Evolutionary conservation across 495 filamentous ascomycete genomes (phyloP).

Genomic region (Endocarpon pusillum): DNA sequence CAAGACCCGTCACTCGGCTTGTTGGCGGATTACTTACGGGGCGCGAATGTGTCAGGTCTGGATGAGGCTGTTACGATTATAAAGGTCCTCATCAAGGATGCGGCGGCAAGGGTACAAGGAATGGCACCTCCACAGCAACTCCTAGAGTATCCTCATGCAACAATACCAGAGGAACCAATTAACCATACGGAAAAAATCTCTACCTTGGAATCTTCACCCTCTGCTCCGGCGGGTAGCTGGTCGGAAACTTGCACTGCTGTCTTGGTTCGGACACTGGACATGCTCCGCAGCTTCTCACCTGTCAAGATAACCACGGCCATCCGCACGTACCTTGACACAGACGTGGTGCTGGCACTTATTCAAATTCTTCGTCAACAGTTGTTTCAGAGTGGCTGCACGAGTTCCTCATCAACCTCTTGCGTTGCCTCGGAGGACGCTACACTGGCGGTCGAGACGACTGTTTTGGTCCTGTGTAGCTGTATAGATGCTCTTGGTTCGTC

Average conservation of each 20-base stretch:
- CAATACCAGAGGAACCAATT: neutral
- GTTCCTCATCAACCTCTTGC: constrained; percentile 22
- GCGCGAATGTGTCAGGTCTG: neutral
- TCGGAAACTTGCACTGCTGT: constrained; percentile 22
- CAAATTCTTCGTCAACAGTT: constrained; percentile 56
- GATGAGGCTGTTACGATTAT: constrained; percentile 17
- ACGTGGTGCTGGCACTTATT: constrained; percentile 42
- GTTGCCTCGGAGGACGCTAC: constrained; percentile 32
- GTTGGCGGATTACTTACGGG: neutral
- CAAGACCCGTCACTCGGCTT: neutral
- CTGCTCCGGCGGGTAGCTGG: constrained; percentile 16
- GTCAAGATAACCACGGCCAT: constrained; percentile 40
- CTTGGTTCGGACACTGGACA: constrained; percentile 34
- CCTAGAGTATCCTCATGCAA: neutral
- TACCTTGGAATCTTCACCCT: constrained; percentile 8
- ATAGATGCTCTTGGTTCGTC: constrained; percentile 71
- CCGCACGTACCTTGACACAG: constrained; percentile 42
- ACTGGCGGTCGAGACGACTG: constrained; percentile 35
- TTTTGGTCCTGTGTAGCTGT: constrained; percentile 52
- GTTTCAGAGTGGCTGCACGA: constrained; percentile 26
- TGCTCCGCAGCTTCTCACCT: constrained; percentile 46
- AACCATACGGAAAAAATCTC: neutral
- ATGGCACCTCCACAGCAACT: neutral
- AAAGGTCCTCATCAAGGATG: constrained; percentile 12
- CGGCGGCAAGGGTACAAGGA: neutral